Conservation (phyloP, 2,329 filamentous ascomycete species). For the Arthrobotrys iridis region DNA sequence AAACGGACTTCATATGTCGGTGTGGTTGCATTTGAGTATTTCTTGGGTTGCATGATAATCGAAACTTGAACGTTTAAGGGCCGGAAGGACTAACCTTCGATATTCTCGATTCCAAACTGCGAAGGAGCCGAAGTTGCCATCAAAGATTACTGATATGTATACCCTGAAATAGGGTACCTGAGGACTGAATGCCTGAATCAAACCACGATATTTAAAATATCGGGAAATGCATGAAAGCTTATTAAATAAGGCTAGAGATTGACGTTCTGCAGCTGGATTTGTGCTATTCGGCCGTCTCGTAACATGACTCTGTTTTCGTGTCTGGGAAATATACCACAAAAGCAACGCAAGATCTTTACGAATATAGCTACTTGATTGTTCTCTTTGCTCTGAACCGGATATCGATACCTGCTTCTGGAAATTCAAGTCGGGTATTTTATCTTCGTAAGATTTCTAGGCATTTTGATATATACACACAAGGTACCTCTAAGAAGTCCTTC, state of each 20-base stretch:
- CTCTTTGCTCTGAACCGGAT: background rate
- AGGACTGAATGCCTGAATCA: no score
- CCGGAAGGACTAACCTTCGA: slow-evolving; percentile 2
- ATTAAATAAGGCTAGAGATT: no score
- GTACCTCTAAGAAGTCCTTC: background rate
- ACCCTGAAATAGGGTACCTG: no score
- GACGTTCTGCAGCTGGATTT: no score
- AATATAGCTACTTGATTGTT: background rate
- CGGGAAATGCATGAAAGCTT: no score
- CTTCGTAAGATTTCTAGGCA: background rate
- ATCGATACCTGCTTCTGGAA: background rate
- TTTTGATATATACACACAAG: background rate
- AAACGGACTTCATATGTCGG: slow-evolving; percentile 1
- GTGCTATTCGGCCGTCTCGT: no score
- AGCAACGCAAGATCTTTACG: background rate
- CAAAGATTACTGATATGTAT: slow-evolving; percentile 14
- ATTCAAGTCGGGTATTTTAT: background rate
- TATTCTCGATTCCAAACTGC: background rate
- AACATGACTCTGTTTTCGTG: background rate
- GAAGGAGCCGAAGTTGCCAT: background rate
- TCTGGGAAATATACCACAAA: background rate
- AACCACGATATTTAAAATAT: no score
- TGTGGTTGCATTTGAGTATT: slow-evolving; percentile 8
- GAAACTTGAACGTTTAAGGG: no score
- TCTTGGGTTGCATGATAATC: slow-evolving; percentile 4